Evolutionary conservation across 2,329 filamentous ascomycete species (phyloP), one percentile per base, ranked within the genome.

Genomic region (Aspergillus japonicus): DNA sequence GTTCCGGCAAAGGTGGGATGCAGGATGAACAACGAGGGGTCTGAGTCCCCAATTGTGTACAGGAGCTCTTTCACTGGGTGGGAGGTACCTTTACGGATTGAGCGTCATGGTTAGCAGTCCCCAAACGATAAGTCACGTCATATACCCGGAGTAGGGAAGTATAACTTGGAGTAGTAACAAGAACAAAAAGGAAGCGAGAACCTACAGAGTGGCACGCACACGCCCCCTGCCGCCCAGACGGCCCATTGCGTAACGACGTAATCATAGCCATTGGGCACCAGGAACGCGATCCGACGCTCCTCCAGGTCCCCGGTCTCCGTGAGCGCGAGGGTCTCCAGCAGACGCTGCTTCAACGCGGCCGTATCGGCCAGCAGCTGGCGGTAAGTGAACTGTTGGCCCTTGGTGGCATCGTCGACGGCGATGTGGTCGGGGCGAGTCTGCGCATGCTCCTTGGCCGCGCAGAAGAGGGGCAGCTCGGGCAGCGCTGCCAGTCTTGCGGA

Each of bases 161-260:
- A 12, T n/a, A 31, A 21, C 24, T 59, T 24, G 26, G 31, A 19
- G 31, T 29, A 23, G 23, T 31, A 23, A 8, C 31, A 33, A 33
- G 31, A 33, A 24, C 23, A 23, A 23, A 23, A 23, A 23, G 23
- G 23, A 23, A 23, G 23, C 39, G 21, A 51, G 47, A 42, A 64
- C 73, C 55, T 75, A 79, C 77, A 80, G 12, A 80, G 68, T 21
- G 77, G 77, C 21, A 80, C 77, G 33, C 71, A 74, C 19, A 79
- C 71, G n/a, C 75, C 77, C 16, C 77, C 77, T 4, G 76, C 74
- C 11, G 76, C 77, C 77, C 77, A 79, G 55, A 78, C 64, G 7
- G 77, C 77, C 77, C 77, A 79, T 66, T 77, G 75, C 26, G 70
- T 74, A 10, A 72, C 75, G 7, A 77, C 75, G 64, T 78, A 78